Conservation (phyloP, 805 yeast species). For the Candida glaebosa region DNA sequence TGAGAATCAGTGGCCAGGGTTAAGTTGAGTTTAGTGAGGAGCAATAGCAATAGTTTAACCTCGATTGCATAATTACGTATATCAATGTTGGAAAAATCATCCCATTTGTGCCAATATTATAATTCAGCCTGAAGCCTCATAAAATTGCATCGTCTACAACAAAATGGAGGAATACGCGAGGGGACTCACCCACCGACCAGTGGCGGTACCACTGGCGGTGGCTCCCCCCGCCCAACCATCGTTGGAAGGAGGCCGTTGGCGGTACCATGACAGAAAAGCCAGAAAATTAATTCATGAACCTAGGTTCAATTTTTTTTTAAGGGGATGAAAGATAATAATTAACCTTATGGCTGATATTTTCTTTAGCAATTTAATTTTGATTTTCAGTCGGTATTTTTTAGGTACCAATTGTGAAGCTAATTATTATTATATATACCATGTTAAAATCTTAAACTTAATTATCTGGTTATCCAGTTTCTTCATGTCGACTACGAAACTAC, state of each 20-base stretch:
- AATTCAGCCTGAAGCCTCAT: not conserved
- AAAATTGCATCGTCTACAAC: not conserved
- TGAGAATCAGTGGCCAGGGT: not conserved
- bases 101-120: not conserved
- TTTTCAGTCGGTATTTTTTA: not conserved
- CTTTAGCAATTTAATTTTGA: not conserved
- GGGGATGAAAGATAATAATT: not conserved
- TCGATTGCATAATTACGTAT: not conserved
- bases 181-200: too few relatives aligned
- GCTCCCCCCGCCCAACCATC: too few relatives aligned
- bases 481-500: constrained; percentile 13
- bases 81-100: not conserved
- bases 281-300: too few relatives aligned
- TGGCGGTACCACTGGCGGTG: too few relatives aligned
- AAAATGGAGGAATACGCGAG: not conserved
- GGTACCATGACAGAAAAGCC: too few relatives aligned
- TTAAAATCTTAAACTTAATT: not conserved
- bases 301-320: too few relatives aligned
- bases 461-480: not conserved
- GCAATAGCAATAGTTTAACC: not conserved
- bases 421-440: not conserved
- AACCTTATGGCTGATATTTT: not conserved
- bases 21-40: not conserved
- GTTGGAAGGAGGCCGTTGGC: too few relatives aligned
- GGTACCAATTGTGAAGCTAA: not conserved